phyloP scores from a whole-genome alignment of 345 rosid species.

The Salix suchowensis region DNA sequence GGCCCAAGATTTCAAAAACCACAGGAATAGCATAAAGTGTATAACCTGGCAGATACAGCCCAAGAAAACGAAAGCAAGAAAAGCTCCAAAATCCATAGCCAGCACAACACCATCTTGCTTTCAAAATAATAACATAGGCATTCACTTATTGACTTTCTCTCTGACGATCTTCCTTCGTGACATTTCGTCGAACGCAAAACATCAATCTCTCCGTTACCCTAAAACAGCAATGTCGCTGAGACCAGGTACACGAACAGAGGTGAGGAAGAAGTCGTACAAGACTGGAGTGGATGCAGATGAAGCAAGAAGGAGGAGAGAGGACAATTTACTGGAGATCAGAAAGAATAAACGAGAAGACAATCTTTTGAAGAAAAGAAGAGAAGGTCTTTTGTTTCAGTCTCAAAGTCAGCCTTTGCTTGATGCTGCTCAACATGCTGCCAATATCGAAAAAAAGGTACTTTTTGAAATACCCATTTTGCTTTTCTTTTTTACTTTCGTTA shows the following conservation, averaged over 20 bases:
- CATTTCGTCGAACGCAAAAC: conserved; percentile 11
- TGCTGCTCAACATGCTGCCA: conserved; percentile 18
- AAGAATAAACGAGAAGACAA: conserved; percentile 44
- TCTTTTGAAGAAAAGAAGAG: conserved; percentile 53
- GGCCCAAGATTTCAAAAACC: too few relatives aligned
- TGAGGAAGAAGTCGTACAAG: conserved; percentile 43
- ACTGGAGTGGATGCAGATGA: conserved; percentile 43
- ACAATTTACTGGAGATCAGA: conserved; percentile 50
- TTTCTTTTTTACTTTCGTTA: neutral
- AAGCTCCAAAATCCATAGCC: neutral
- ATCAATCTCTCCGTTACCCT: neutral
- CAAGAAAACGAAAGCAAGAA: too few relatives aligned
- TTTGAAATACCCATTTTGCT: too few relatives aligned
- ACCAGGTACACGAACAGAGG: conserved; percentile 35
- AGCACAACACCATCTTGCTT: neutral
- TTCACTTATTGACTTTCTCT: neutral
- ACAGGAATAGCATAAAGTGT: too few relatives aligned
- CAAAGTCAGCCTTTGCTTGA: conserved; percentile 10
- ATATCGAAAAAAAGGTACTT: conserved; percentile 20
- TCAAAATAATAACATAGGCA: neutral
- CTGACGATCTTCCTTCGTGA: neutral
- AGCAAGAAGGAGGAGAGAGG: conserved; percentile 49
- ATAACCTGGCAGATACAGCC: too few relatives aligned
- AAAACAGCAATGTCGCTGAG: conserved; percentile 40
- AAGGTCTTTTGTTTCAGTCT: conserved; percentile 19